Evolutionary conservation across 441 rosid genomes (phyloP), one percentile per base, ranked within the genome.

Genomic region (Biscutella auriculata): DNA sequence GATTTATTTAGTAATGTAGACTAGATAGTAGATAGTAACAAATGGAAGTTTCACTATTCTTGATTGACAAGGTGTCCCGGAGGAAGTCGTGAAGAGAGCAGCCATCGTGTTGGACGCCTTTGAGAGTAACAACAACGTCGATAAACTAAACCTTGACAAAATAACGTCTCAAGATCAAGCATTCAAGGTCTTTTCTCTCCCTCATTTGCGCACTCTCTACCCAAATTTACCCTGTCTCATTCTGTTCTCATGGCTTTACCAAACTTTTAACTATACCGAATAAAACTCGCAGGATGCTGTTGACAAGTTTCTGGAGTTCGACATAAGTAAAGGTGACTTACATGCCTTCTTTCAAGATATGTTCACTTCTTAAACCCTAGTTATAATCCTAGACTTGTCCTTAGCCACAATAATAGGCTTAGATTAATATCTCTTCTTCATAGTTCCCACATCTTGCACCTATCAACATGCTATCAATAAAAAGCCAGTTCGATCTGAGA

Each of bases 51-150:
- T 5, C 41, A 45, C 53, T 9, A 19, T 50, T 51, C 14, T 30
- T 67, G 42, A 41, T 25, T 58, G 19, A 68, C 59, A 62, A 92
- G 97, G 98, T 41, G 77, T 93, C 16, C 95, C 92, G 4, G 84
- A 75, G 68, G 92, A 88, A 69, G 82, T 88, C 17, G 80, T 88
- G 62, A 78, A 76, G 70, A 84, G 98, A 76, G 95, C 95, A 62
- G 84, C 88, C 29, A 40, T 29, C 29, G 60, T 93, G 63, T 62
- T 88, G 71, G 87, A 83, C 45, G 65, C 78, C 49, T 52, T 68
- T 37, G 87, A 78, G 67, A 79, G 74, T 41, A 75, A 74, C 73
- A 68, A 56, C 51, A 65, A 44, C 25, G 65, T 88, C 2, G 80
- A 74, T 58, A 84, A 87, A 35, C 69, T 79, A 55, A 69, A 73